Base-by-base conservation (phyloP, 768 basidiomycete genomes). In the Psilocybe cyanescens region DNA sequence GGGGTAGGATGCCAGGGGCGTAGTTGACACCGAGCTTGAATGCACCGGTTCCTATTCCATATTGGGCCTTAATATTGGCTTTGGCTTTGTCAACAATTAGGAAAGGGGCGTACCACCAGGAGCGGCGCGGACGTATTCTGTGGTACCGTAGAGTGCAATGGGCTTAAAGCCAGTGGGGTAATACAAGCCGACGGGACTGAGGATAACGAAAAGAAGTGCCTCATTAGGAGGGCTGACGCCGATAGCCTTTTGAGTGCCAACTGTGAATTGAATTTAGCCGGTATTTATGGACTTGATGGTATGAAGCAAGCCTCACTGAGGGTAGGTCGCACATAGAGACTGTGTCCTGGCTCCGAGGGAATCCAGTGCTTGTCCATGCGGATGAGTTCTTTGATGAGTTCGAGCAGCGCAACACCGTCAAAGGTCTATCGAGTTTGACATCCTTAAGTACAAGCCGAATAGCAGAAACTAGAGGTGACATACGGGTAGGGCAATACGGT, bases 21-120 rank as follows among this genome's bases (percentile, higher is more conserved):
- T 96, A 96, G 79, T 94, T 94, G 12, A 90, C 87, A 29, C 92
- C 92, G 48, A 95, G 78, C 76, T 97, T 97, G 81, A 78, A 95
- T 8, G 90, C 89, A 37, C 95, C 95, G 46, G 93, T 96, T 56
- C 90, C 89, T 90, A n/a, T 9, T 44, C n/a, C 14, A 44, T 44
- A n/a, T 0, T 44, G n/a, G 7, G 58, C 14, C 44, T 9, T 6
- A 39, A 44, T 11, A 16, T 44, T n/a, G 1, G 14, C 11, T 44
- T 14, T 44, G 41, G 11, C 4, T 44, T 12, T 14, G 41, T 44
- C 6, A 48, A 41, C 24, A 8, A 31, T 17, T 17, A 17, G 39
- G 57, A 17, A 16, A 47, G n/a, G 29, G 17, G 6, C 72, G 54
- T 82, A 84, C 95, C 95, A 67, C 95, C 94, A 4, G 93, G 92